Evolutionary conservation across 306 rosid species (phyloP).

Genomic region (Casuarina cunninghamiana): DNA sequence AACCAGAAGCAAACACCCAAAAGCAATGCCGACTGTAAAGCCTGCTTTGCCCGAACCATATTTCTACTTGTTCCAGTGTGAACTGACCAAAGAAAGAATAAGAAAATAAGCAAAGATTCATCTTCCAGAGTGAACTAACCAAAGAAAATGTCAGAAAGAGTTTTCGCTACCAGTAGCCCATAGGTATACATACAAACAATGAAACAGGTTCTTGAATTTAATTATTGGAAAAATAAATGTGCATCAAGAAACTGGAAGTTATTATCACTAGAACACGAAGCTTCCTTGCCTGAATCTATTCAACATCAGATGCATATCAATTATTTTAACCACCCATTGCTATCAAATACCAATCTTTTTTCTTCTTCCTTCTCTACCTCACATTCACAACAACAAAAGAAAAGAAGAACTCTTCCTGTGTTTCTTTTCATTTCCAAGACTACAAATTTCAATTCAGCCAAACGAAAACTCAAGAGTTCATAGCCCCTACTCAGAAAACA

Average conservation of each 20-base stretch:
- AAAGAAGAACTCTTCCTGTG: too few relatives aligned
- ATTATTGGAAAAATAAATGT: not conserved
- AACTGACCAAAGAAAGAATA: not conserved
- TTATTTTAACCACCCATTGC: too few relatives aligned
- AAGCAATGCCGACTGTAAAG: not conserved
- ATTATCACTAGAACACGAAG: not conserved
- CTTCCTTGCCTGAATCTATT: not conserved
- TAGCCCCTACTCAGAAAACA: not conserved
- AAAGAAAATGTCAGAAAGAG: not conserved
- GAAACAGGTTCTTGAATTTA: not conserved
- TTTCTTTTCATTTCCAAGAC: too few relatives aligned
- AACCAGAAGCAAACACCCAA: constrained; percentile 7
- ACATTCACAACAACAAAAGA: too few relatives aligned
- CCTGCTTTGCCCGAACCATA: not conserved
- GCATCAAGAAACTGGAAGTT: not conserved
- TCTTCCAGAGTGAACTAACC: not conserved
- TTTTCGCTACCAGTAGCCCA: not conserved
- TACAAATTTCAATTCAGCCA: too few relatives aligned
- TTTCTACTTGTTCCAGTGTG: not conserved
- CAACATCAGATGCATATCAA: not conserved
- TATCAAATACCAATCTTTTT: too few relatives aligned
- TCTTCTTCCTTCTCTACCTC: too few relatives aligned
- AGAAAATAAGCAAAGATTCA: not conserved
- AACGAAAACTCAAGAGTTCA: not conserved
- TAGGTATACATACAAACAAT: not conserved